These are phyloP conservation scores for Tetrapisispora arboricola DNA, from an alignment of 805 yeast species.

Conservation along the genomic window DNA sequence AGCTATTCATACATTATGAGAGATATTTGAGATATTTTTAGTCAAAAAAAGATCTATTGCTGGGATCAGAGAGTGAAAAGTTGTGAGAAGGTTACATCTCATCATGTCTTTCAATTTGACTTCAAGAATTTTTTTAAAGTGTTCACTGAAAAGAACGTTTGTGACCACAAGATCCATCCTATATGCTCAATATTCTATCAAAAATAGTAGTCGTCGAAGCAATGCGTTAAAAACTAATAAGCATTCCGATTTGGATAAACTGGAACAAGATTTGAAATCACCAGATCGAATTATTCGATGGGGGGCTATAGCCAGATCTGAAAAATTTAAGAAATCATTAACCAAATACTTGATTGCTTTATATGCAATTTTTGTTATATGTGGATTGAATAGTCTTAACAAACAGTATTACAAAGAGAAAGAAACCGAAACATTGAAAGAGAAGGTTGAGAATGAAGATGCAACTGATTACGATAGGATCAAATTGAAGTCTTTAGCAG, in stretches of 20 bases:
- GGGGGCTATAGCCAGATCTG: slow-evolving; percentile 45
- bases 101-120: not conserved
- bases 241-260: slow-evolving; percentile 25
- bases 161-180: not conserved
- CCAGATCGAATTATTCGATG: slow-evolving; percentile 34
- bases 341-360: slow-evolving; percentile 55
- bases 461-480: slow-evolving; percentile 53
- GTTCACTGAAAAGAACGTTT: not conserved
- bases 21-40: too few species aligned
- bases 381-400: slow-evolving; percentile 56
- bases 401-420: slow-evolving; percentile 56
- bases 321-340: slow-evolving; percentile 49
- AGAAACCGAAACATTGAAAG: slow-evolving; percentile 38
- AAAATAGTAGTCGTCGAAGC: not conserved
- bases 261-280: slow-evolving; percentile 29
- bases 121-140: not conserved
- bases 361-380: slow-evolving; percentile 44
- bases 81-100: not conserved
- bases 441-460: slow-evolving; percentile 28
- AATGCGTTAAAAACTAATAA: slow-evolving; percentile 17
- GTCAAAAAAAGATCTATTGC: too few species aligned
- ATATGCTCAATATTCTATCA: not conserved
- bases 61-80: too few species aligned
- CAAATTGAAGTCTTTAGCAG: slow-evolving; percentile 50
- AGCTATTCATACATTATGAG: too few species aligned